phyloP scores from a whole-genome alignment of 768 basidiomycete genomes.

The Termitomyces sp. region DNA sequence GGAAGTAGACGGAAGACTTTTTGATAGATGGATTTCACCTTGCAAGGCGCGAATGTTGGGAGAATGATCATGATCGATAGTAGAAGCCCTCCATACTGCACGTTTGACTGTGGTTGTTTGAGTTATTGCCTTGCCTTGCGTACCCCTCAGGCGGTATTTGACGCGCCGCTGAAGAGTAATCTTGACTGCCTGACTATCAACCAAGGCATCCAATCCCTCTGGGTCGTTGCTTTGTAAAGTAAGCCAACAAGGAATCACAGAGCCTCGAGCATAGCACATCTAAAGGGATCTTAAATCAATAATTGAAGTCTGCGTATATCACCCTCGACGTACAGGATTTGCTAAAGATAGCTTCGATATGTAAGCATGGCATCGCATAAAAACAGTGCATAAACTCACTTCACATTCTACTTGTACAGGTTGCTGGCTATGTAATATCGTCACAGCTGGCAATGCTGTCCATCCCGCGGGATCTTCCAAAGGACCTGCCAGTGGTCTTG shows the following conservation, averaged over 20 bases:
- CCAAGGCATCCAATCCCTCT: conserved; percentile 25
- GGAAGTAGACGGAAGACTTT: conserved; percentile 9
- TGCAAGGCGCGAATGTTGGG: conserved; percentile 2
- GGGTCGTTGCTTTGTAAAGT: conserved; percentile 21
- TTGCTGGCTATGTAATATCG: conserved; percentile 16
- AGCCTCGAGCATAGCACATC: conserved; percentile 33
- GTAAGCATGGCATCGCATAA: neutral
- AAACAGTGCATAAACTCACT: conserved; percentile 15
- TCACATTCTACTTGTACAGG: conserved; percentile 21
- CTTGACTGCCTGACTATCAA: conserved; percentile 17
- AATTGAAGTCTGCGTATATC: neutral
- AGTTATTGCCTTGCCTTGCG: neutral
- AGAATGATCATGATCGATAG: neutral
- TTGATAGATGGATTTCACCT: conserved; percentile 14
- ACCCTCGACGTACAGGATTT: conserved; percentile 23
- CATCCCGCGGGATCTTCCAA: conserved; percentile 30
- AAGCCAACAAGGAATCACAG: conserved; percentile 31
- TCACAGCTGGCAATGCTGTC: conserved; percentile 18
- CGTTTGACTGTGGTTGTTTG: conserved; percentile 10
- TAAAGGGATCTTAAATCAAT: neutral
- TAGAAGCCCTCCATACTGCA: conserved; percentile 24
- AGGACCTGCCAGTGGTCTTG: conserved; percentile 23
- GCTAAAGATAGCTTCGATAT: conserved; percentile 26
- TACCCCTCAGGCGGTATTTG: conserved; percentile 15
- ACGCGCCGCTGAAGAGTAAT: conserved; percentile 24